Evolutionary conservation across 1,139 yeast genomes (phyloP).

Genomic region (Kodamaea anthophila): DNA sequence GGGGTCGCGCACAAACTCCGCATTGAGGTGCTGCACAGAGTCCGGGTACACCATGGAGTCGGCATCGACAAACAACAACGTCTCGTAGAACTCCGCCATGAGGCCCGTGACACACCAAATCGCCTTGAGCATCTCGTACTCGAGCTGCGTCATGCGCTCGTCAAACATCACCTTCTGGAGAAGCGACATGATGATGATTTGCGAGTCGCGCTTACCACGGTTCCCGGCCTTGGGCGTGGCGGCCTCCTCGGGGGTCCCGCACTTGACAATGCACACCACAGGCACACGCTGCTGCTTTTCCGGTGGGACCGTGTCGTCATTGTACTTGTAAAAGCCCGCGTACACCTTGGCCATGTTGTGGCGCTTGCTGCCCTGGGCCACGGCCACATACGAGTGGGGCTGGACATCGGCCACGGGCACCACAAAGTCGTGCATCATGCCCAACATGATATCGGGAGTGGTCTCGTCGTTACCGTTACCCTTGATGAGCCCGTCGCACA

Average conservation of each 20-base stretch:
- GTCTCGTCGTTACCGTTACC: conserved; percentile 85
- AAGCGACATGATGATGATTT: conserved; percentile 87
- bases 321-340: conserved; percentile 84
- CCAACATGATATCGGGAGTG: conserved; percentile 83
- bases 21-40: conserved; percentile 86
- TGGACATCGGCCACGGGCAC: conserved; percentile 67
- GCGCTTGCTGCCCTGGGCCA: conserved; percentile 86
- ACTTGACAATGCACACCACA: conserved; percentile 73
- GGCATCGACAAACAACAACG: conserved; percentile 92
- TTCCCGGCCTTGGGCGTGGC: conserved; percentile 87
- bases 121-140: conserved; percentile 69
- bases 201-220: conserved; percentile 97
- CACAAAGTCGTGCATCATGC: conserved; percentile 82
- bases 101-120: conserved; percentile 87
- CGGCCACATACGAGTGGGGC: conserved; percentile 86
- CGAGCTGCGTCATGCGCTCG: conserved; percentile 94
- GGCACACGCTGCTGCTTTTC: conserved; percentile 91
- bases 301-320: conserved; percentile 63
- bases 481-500: conserved; percentile 91
- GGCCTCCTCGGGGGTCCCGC: conserved; percentile 87
- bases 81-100: conserved; percentile 81
- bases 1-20: conserved; percentile 89
- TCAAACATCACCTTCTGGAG: conserved; percentile 88
- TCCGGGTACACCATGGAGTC: conserved; percentile 92
- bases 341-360: conserved; percentile 97